These are phyloP conservation scores for Wickerhamiella lipophila DNA, from an alignment of 805 yeast species.

Conservation along the genomic window DNA sequence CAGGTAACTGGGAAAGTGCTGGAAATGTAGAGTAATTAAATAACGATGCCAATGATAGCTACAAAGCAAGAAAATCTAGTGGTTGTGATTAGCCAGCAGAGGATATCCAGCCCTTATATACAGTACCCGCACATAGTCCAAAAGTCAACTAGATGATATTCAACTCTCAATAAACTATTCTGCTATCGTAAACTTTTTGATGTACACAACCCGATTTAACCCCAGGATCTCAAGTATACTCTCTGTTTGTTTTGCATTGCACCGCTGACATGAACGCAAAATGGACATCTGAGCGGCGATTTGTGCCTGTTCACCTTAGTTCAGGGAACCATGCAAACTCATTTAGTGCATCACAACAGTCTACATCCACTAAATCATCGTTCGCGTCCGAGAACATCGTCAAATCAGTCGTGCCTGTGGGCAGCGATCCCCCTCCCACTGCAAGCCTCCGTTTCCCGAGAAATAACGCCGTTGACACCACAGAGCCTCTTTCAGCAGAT, in stretches of 20 bases:
- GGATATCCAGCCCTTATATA: no score
- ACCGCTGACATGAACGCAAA: slow-evolving; percentile 7
- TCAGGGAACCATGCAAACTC: slow-evolving; percentile 13
- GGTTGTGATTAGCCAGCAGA: no score
- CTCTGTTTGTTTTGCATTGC: not conserved
- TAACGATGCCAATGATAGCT: not conserved
- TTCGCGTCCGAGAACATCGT: slow-evolving; percentile 7
- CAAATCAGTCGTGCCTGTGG: slow-evolving; percentile 7
- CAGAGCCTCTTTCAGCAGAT: slow-evolving; percentile 1
- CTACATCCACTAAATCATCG: not conserved
- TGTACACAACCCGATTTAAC: no score
- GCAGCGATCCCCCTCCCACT: slow-evolving; percentile 11
- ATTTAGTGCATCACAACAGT: slow-evolving; percentile 11
- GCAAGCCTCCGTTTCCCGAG: slow-evolving; percentile 5
- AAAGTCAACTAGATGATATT: no score
- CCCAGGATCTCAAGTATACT: no score
- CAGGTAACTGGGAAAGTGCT: slow-evolving; percentile 95
- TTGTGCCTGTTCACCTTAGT: slow-evolving; percentile 20
- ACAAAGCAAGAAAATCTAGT: no score
- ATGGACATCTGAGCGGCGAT: slow-evolving; percentile 16
- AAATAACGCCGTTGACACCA: not conserved
- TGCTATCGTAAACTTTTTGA: no score
- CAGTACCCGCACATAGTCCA: no score
- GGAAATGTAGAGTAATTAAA: slow-evolving; percentile 71
- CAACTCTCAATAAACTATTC: no score